phyloP scores from a whole-genome alignment of 2,329 filamentous ascomycete species.

The Rhinocladiella mackenziei region DNA sequence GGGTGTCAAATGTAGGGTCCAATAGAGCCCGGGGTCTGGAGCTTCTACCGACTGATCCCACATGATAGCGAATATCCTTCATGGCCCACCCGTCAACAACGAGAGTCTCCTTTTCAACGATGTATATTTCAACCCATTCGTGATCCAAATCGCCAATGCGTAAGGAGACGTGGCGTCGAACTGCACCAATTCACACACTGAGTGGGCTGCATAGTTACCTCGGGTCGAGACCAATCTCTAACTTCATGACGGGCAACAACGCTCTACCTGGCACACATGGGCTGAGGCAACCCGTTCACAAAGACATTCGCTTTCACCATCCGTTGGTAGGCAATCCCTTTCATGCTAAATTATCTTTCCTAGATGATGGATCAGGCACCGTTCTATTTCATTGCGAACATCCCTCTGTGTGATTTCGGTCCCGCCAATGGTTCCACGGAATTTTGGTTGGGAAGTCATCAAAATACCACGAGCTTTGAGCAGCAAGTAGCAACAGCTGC shows the following conservation, averaged over 20 bases:
- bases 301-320: conserved; percentile 39
- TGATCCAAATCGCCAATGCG: conserved; percentile 41
- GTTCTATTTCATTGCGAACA: conserved; percentile 41
- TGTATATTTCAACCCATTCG: conserved; percentile 43
- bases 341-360: too few species aligned
- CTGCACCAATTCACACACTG: not conserved
- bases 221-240: conserved; percentile 40
- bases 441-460: conserved; percentile 43
- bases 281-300: conserved; percentile 39
- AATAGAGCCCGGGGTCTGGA: too few species aligned
- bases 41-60: not conserved
- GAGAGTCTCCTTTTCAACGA: conserved; percentile 36
- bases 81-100: conserved; percentile 37
- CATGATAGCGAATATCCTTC: conserved; percentile 39
- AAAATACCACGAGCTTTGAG: conserved; percentile 33
- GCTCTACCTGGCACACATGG: conserved; percentile 37
- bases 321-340: too few species aligned
- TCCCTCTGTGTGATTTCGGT: conserved; percentile 38
- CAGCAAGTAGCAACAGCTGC: conserved; percentile 32
- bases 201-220: conserved; percentile 35
- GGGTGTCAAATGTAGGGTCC: conserved; percentile 38
- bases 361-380: too few species aligned
- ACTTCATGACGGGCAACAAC: conserved; percentile 42
- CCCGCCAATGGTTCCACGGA: conserved; percentile 38
- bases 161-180: too few species aligned